These are phyloP conservation scores for Daldinia sp. DNA, from an alignment of 2,329 filamentous ascomycete genomes.

Conservation along the genomic window DNA sequence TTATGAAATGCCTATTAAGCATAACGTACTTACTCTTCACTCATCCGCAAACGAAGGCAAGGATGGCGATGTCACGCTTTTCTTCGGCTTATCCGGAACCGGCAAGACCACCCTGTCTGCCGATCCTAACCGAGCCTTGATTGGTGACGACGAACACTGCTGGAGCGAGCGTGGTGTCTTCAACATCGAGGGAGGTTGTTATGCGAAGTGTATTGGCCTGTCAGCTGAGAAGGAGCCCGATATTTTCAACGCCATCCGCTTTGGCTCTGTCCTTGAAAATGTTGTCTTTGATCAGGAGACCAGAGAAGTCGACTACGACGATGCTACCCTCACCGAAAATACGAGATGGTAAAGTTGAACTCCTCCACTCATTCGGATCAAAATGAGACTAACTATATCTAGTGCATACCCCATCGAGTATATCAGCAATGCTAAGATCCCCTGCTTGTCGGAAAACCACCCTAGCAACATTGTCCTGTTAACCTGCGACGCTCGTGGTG, in stretches of 20 bases:
- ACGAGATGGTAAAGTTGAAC: conserved; percentile 73
- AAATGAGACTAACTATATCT: conserved; percentile 24
- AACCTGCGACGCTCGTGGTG: conserved; percentile 96
- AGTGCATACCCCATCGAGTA: conserved; percentile 98
- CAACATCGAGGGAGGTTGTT: conserved; percentile 99
- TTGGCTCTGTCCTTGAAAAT: conserved; percentile 97
- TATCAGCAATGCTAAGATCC: conserved; percentile 98
- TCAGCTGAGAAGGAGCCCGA: conserved; percentile 99
- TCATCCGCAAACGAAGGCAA: conserved; percentile 98
- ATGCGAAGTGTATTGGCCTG: conserved; percentile 97
- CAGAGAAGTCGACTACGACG: conserved; percentile 93
- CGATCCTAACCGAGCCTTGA: conserved; percentile 93
- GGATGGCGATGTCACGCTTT: conserved; percentile 94
- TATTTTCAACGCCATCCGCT: conserved; percentile 94
- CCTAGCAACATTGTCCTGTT: conserved; percentile 98
- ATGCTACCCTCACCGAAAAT: conserved; percentile 95
- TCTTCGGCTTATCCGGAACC: conserved; percentile 98
- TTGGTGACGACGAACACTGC: conserved; percentile 99
- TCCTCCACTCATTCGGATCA: not conserved
- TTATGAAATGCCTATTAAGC: conserved; percentile 99
- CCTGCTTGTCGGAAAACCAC: conserved; percentile 86
- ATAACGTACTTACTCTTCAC: conserved; percentile 98
- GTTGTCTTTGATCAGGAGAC: conserved; percentile 94
- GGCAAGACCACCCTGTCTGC: conserved; percentile 99
- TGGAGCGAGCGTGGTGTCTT: conserved; percentile 97